Percentiles rank a stretch among this genome's conserved stretches.
Conservation (phyloP, 306 rosid species). For the Quercus aquifolioides region DNA sequence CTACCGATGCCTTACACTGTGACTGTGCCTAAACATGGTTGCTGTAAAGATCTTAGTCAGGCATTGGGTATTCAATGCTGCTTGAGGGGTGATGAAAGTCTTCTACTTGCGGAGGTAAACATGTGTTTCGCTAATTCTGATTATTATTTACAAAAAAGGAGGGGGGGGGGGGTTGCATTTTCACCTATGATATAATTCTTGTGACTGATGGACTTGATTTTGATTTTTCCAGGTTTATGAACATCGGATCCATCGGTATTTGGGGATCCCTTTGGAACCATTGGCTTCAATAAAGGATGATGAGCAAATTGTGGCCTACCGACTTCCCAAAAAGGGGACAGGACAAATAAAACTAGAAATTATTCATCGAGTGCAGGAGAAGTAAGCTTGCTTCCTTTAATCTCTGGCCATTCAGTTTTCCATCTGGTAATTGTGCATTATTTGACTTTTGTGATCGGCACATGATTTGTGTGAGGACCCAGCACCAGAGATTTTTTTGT, state of each 20-base stretch:
- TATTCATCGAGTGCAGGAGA: slow-evolving; percentile 66
- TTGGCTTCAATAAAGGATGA: slow-evolving; percentile 82
- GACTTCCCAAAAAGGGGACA: slow-evolving; percentile 51
- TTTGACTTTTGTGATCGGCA: not conserved
- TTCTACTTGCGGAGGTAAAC: slow-evolving; percentile 88
- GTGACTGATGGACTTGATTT: slow-evolving; percentile 11
- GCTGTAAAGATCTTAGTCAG: slow-evolving; percentile 66
- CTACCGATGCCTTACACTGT: slow-evolving; percentile 93
- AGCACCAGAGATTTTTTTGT: not conserved
- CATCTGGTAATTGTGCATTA: not conserved
- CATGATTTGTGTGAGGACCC: not conserved
- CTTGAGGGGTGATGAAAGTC: slow-evolving; percentile 85
- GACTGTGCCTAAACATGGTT: slow-evolving; percentile 63
- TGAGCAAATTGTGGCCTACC: slow-evolving; percentile 86
- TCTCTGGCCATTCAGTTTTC: slow-evolving; percentile 7
- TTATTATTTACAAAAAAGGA: not conserved
- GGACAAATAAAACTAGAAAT: slow-evolving; percentile 71
- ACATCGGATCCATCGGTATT: slow-evolving; percentile 65
- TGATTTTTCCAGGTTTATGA: slow-evolving; percentile 63
- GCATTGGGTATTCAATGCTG: slow-evolving; percentile 75
- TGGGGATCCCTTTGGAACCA: slow-evolving; percentile 62
- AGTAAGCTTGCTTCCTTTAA: slow-evolving; percentile 50
- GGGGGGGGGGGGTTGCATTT: too few relatives aligned
- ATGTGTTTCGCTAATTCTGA: slow-evolving; percentile 15
- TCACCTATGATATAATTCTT: not conserved